phyloP scores from a whole-genome alignment of 441 rosid species.

The Bruguiera hainesii region DNA sequence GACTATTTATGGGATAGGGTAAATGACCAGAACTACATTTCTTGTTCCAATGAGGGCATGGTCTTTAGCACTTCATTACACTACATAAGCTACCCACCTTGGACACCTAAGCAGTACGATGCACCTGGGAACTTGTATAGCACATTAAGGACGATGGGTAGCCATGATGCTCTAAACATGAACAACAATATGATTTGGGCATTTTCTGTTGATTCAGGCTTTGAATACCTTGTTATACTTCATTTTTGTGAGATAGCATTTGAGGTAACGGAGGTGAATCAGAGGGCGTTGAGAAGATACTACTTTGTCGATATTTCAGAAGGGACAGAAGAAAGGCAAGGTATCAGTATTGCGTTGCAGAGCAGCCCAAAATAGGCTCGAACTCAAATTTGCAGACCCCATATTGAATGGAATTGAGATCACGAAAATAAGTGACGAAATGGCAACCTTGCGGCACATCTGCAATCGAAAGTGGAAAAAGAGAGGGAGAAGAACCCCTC shows the following conservation, averaged over 20 bases:
- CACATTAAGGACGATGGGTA: constrained; percentile 17
- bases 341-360: constrained; percentile 16
- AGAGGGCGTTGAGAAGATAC: constrained; percentile 29
- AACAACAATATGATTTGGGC: constrained; percentile 20
- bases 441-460: neutral
- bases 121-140: constrained; percentile 15
- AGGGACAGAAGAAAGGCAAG: neutral
- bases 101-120: constrained; percentile 28
- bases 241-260: constrained; percentile 31
- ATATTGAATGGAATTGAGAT: constrained; percentile 28
- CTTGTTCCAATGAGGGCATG: neutral
- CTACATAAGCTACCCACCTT: constrained; percentile 37
- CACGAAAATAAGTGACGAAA: constrained; percentile 3
- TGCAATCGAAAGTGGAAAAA: neutral
- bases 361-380: constrained; percentile 12
- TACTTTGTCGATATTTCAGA: constrained; percentile 14
- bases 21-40: constrained; percentile 17
- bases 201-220: constrained; percentile 27
- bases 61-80: neutral
- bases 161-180: constrained; percentile 10
- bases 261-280: neutral
- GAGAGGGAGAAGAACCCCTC: neutral
- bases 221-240: constrained; percentile 28
- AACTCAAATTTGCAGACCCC: neutral
- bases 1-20: constrained; percentile 15